Conservation (phyloP, 768 basidiomycete species). For the Clitopilus passeckerianus region DNA sequence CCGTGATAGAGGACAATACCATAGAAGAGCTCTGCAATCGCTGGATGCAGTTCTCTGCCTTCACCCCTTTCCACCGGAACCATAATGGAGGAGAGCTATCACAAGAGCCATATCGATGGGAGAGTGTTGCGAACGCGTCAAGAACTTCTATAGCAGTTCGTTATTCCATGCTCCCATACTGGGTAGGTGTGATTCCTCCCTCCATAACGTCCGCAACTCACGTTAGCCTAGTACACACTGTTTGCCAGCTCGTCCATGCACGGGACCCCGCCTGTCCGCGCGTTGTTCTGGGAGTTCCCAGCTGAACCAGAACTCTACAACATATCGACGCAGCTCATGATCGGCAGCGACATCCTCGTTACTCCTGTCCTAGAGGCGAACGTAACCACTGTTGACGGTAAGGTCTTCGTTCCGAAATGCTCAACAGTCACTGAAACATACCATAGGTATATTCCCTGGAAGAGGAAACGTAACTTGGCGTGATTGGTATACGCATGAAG, state of each 20-base stretch:
- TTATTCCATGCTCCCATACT: conserved; percentile 73
- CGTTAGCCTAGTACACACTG: conserved; percentile 51
- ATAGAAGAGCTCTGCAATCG: conserved; percentile 79
- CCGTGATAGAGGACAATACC: conserved; percentile 46
- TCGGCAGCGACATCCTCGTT: conserved; percentile 67
- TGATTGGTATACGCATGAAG: conserved; percentile 69
- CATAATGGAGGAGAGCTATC: conserved; percentile 65
- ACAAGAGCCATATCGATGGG: conserved; percentile 81
- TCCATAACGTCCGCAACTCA: neutral
- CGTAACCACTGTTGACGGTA: conserved; percentile 62
- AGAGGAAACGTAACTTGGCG: conserved; percentile 56
- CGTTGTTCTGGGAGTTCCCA: conserved; percentile 78
- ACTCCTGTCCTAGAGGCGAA: conserved; percentile 73
- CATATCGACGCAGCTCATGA: conserved; percentile 65
- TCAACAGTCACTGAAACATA: neutral
- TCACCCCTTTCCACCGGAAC: conserved; percentile 79
- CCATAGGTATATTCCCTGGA: conserved; percentile 60
- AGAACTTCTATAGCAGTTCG: conserved; percentile 66
- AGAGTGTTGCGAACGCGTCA: conserved; percentile 70
- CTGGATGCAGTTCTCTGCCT: conserved; percentile 86
- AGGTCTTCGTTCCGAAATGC: conserved; percentile 2
- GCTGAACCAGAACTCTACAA: conserved; percentile 59
- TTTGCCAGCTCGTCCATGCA: conserved; percentile 62
- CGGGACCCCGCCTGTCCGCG: conserved; percentile 69
- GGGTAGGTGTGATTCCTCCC: conserved; percentile 43